Evolutionary conservation across 768 basidiomycete genomes (phyloP).

Genomic region (Boletus bicolor): DNA sequence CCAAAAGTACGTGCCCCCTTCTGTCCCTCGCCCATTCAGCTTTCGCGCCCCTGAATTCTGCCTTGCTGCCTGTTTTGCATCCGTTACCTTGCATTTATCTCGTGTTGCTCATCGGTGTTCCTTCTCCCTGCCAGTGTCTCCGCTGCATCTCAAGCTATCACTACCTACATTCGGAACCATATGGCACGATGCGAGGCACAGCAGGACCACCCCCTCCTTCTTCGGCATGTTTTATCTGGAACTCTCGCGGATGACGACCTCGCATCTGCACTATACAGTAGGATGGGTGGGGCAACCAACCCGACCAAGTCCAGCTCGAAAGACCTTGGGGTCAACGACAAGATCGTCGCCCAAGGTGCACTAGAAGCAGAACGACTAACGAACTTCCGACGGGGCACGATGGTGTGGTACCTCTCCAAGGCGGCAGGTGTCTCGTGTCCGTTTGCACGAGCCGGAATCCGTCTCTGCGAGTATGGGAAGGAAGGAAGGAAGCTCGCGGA

Average conservation of each 20-base stretch:
- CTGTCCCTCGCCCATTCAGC: conserved; percentile 6
- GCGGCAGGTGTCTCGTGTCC: conserved; percentile 76
- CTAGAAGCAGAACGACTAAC: conserved; percentile 44
- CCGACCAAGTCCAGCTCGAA: conserved; percentile 27
- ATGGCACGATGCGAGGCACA: conserved; percentile 67
- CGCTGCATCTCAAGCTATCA: conserved; percentile 78
- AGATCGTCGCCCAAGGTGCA: conserved; percentile 6
- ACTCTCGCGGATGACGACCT: conserved; percentile 72
- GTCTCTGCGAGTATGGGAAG: conserved; percentile 64
- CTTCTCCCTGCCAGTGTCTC: conserved; percentile 48
- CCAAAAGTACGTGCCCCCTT: conserved; percentile 58
- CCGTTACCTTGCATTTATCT: conserved; percentile 8
- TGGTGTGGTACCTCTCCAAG: conserved; percentile 77
- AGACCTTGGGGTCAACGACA: conserved; percentile 27
- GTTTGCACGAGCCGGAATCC: conserved; percentile 69
- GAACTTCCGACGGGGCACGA: conserved; percentile 75
- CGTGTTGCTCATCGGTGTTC: conserved; percentile 9
- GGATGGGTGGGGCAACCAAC: conserved; percentile 61
- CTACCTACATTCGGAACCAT: conserved; percentile 77
- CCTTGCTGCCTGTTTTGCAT: conserved; percentile 4
- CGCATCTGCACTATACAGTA: conserved; percentile 66
- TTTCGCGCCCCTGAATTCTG: conserved; percentile 9
- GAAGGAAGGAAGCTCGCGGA: conserved; percentile 36
- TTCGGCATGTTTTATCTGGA: conserved; percentile 70
- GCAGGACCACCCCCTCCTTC: conserved; percentile 70